Evolutionary conservation across 164 flowering plant species (phyloP).

Genomic region (Liquidambar formosana): DNA sequence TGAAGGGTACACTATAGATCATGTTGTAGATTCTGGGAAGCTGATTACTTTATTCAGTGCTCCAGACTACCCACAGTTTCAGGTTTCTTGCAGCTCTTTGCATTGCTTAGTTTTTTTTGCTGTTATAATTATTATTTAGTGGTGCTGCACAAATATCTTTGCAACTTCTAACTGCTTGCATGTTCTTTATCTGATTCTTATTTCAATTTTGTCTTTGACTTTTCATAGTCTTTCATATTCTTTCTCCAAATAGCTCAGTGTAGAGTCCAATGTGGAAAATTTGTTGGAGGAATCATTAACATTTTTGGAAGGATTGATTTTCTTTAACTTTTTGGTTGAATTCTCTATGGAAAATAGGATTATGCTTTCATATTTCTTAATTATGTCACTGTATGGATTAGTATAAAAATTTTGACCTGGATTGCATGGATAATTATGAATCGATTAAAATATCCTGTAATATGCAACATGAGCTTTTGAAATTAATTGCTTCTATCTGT

Average conservation of each 20-base stretch:
- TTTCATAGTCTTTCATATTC: background rate
- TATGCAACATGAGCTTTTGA: background rate
- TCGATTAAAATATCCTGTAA: background rate
- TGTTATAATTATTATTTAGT: background rate
- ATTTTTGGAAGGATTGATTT: background rate
- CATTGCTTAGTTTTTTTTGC: background rate
- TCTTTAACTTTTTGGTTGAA: background rate
- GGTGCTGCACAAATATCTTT: background rate
- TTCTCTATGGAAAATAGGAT: background rate
- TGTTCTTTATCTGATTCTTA: background rate
- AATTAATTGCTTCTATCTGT: background rate
- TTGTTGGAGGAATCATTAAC: background rate
- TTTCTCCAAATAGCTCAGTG: background rate
- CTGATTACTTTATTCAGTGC: conserved; percentile 93
- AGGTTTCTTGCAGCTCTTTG: conserved; percentile 42
- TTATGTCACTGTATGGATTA: background rate
- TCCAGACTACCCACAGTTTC: conserved; percentile 98
- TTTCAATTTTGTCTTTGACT: background rate
- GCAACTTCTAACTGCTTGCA: background rate
- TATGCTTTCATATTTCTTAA: background rate
- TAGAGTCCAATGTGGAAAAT: background rate
- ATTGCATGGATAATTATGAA: background rate
- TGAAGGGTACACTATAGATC: conserved; percentile 90
- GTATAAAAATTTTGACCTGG: background rate
- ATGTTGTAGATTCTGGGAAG: conserved; percentile 87